A percentile compares a stretch with the other conserved stretches of the same genome.
Evolutionary conservation across 805 yeast species (phyloP).

Genomic region (Zygoascus biomembranicola): DNA sequence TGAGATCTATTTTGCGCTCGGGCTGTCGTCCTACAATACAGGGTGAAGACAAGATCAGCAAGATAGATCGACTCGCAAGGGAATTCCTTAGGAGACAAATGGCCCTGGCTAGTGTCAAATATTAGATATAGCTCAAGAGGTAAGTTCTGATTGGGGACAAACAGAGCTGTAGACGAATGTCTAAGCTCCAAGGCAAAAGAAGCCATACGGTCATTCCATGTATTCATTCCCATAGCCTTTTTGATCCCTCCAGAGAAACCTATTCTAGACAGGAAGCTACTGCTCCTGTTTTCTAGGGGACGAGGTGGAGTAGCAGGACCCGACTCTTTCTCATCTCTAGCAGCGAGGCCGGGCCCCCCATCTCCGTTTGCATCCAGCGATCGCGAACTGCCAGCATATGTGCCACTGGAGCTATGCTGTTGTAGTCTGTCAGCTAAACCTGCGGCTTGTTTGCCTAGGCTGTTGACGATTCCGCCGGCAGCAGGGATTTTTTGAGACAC

Average conservation of each 20-base stretch:
- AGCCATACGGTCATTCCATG: constrained; percentile 12
- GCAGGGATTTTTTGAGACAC: not conserved
- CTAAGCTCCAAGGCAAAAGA: constrained; percentile 38
- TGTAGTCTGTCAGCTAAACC: not conserved
- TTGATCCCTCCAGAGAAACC: not conserved
- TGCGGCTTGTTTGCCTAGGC: not conserved
- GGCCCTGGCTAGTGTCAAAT: constrained; percentile 4
- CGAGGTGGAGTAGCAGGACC: not conserved
- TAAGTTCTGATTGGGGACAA: constrained; percentile 36
- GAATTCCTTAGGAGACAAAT: constrained; percentile 5
- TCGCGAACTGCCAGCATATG: not conserved
- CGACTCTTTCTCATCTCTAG: no score
- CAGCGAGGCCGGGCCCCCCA: no score
- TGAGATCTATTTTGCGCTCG: constrained; percentile 22
- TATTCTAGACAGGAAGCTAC: constrained; percentile 1
- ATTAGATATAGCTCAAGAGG: constrained; percentile 18
- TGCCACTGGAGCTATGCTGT: not conserved
- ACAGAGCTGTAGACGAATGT: constrained; percentile 38
- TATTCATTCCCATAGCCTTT: constrained; percentile 10
- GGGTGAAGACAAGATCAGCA: constrained; percentile 31
- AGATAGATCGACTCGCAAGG: constrained; percentile 28
- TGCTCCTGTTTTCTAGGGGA: not conserved
- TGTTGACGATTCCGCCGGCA: not conserved
- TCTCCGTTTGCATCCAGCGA: not conserved
- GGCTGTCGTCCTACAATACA: constrained; percentile 24